Base-by-base conservation (phyloP, 1,284 basidiomycete species). In the Ceratobasidium theobromae region DNA sequence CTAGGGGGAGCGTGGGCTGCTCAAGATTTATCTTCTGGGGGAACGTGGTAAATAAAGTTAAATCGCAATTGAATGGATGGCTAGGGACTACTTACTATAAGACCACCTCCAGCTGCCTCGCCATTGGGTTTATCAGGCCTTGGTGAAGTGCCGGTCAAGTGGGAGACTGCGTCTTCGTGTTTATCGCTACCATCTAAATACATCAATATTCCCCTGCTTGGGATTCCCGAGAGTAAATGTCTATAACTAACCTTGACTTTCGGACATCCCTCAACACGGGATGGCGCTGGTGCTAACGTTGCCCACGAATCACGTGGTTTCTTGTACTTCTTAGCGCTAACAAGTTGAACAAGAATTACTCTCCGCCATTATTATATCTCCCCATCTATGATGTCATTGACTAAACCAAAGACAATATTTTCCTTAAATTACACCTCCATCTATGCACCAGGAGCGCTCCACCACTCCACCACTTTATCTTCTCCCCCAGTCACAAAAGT, bases 401-500 rank as follows among this genome's bases (percentile, higher is more conserved):
- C 35, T 38, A 38, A 38, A 38, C 16, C 16, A 16, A 38, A 8
- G 35, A 38, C 9, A 38, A 16, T 8, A 38, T 8, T 16, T 8
- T 38, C 16, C 35, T 45, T 45, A 27, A 28, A 28, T 45, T 11
- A 21, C 28, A 23, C 14, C n/a, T 18, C 14, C 4, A 27, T 9
- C 40, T 40, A 62, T 27, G 45, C 58, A 23, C 88, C 89, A 2
- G 88, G 88, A 40, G 84, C 82, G 71, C 87, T 80, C 85, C 86
- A 91, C 85, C 90, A 90, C 70, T 84, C 82, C 14, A 93, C 86
- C 3, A 81, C 74, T 8, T 88, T 89, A 71, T 94, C 91, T 71
- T 93, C 89, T 1, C 90, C 89, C 12, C 88, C 91, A 62, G 81
- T 86, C 8, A 92, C 86, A 74, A 94, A 95, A 23, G 86, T 85